Evolutionary conservation across 2,329 filamentous ascomycete genomes (phyloP), one percentile per base, ranked within the genome.

Genomic region (Neonectria neomacrospora): DNA sequence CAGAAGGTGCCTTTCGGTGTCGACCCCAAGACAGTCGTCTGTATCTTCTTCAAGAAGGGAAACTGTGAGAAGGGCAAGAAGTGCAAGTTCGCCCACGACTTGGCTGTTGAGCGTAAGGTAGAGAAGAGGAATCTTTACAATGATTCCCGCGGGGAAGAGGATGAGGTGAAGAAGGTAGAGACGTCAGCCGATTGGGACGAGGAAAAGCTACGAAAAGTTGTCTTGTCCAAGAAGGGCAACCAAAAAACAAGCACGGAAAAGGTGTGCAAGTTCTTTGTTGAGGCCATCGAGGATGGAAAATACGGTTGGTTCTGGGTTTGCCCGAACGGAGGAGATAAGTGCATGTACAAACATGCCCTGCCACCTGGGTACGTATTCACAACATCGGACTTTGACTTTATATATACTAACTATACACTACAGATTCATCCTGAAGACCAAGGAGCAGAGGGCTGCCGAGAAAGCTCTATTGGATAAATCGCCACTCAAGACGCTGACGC

Each of bases 261-360:
- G 82, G 96, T 99, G 70, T 99, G 96, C 92, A 99, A 98, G 81
- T 97, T 83, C 84, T 99, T 99, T 78, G 96, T 98, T 77, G 90
- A 94, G 71, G 96, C 96, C 26, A 96, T 99, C 67, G 96, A 99
- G 81, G 96, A 99, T 76, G 92, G 94, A 74, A 99, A 98, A 81
- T 99, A 99, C 75, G 96, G 96, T 67, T 99, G 96, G 96, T 98
- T 99, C 82, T 99, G 96, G 96, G 86, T 89, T 63, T 99, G 96
- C 86, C 96, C 96, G 50, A 98, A 98, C 75, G 94, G 94, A 69
- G 95, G 92, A 67, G 91, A 99, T 77, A 93, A 97, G 80, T 99
- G 96, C 91, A 98, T 96, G 91, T 99, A 99, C 78, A 94, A 92
- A 81, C 96, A 99, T 80, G 94, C 92, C 74, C 85, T 99, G 73